Evolutionary conservation across 495 filamentous ascomycete species (phyloP).

Genomic region (Rhypophila decipiens): DNA sequence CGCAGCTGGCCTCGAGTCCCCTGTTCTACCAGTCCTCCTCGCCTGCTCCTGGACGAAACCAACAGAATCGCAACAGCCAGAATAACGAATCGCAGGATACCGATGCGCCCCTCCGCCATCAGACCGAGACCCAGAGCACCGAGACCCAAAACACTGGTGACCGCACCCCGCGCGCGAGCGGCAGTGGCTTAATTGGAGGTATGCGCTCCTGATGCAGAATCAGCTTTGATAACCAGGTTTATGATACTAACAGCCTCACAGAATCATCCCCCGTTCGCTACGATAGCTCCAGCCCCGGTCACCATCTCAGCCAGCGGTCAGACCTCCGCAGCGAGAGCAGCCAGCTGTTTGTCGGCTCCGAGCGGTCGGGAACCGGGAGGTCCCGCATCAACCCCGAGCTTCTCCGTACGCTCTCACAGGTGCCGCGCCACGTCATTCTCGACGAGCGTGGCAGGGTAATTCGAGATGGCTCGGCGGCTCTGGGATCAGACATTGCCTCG

Average conservation of each 20-base stretch:
- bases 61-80: constrained; percentile 49
- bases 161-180: constrained; percentile 67
- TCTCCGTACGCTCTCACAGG: constrained; percentile 56
- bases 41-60: constrained; percentile 44
- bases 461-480: constrained; percentile 40
- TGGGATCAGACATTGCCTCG: constrained; percentile 69
- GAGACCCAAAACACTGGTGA: constrained; percentile 49
- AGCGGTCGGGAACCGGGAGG: constrained; percentile 45
- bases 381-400: constrained; percentile 72
- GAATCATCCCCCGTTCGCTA: constrained; percentile 91
- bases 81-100: constrained; percentile 47
- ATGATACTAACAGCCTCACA: constrained; percentile 21
- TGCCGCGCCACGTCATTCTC: constrained; percentile 68
- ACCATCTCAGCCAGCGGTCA: constrained; percentile 52
- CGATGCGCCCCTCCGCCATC: constrained; percentile 52
- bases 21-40: constrained; percentile 81
- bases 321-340: constrained; percentile 73
- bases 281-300: constrained; percentile 75
- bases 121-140: constrained; percentile 48
- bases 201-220: too few relatives aligned
- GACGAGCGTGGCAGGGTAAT: constrained; percentile 75
- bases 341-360: constrained; percentile 73
- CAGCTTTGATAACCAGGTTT: not conserved
- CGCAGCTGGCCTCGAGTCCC: constrained; percentile 64
- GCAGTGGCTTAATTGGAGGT: constrained; percentile 59